Evolutionary conservation across 1,284 basidiomycete species (phyloP).

Genomic region (Microbotryomycetes sp.): DNA sequence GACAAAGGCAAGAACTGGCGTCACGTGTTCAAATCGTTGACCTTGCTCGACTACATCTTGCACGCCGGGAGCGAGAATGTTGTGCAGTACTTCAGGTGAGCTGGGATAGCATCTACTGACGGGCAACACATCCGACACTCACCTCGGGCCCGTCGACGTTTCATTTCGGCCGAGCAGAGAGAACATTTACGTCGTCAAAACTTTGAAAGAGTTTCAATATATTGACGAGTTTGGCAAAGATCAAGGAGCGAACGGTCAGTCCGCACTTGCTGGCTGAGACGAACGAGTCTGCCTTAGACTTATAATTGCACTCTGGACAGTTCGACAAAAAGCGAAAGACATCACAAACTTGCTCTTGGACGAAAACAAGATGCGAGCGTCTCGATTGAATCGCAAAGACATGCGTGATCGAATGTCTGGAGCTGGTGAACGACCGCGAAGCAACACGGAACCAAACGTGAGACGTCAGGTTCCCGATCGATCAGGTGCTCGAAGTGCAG

Average conservation of each 20-base stretch:
- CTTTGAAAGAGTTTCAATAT: conserved; percentile 97
- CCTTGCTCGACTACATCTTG: conserved; percentile 90
- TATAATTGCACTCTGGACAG: conserved; percentile 16
- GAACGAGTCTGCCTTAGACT: background rate
- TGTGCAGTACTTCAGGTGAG: conserved; percentile 83
- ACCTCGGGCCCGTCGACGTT: background rate
- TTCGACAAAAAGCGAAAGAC: conserved; percentile 98
- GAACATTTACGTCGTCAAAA: conserved; percentile 98
- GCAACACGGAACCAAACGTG: conserved; percentile 47
- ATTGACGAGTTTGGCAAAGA: conserved; percentile 94
- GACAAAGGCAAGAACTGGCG: conserved; percentile 99
- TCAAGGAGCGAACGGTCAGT: conserved; percentile 79
- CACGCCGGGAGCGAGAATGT: conserved; percentile 98
- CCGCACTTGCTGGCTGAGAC: background rate
- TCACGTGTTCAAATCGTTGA: conserved; percentile 99
- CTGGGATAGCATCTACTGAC: too few species aligned
- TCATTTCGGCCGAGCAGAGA: conserved; percentile 47
- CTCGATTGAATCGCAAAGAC: conserved; percentile 72
- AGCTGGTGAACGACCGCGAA: conserved; percentile 41
- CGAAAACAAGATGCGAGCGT: conserved; percentile 74
- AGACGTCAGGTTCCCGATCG: conserved; percentile 26
- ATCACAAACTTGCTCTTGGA: conserved; percentile 95
- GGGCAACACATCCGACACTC: too few species aligned
- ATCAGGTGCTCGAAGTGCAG: conserved; percentile 37
- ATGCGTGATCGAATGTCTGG: conserved; percentile 93